These are phyloP conservation scores for Cryptococcus sp. DNA, from an alignment of 1,284 basidiomycete species.

Conservation along the genomic window DNA sequence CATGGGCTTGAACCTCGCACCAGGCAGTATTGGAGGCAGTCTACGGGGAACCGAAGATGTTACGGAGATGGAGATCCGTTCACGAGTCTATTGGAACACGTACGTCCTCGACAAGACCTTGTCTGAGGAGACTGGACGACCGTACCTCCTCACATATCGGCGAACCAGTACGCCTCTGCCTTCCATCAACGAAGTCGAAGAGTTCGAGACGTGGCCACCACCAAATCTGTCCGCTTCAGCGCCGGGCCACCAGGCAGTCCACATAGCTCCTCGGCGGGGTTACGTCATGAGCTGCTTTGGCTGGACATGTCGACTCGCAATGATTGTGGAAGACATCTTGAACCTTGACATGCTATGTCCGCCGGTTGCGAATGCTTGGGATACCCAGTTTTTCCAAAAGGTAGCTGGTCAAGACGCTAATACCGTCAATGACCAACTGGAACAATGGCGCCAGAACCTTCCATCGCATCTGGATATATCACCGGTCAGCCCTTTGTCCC, in stretches of 20 bases:
- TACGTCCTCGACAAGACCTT: slow-evolving; percentile 55
- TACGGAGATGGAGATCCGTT: slow-evolving; percentile 46
- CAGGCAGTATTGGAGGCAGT: slow-evolving; percentile 21
- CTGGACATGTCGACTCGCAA: slow-evolving; percentile 44
- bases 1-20: slow-evolving; percentile 52
- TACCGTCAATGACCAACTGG: slow-evolving; percentile 29
- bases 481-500: slow-evolving; percentile 17
- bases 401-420: slow-evolving; percentile 7
- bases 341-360: slow-evolving; percentile 40
- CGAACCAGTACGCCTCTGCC: slow-evolving; percentile 53
- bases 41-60: slow-evolving; percentile 8
- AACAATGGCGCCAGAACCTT: slow-evolving; percentile 33
- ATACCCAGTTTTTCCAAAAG: slow-evolving; percentile 3
- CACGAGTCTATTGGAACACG: slow-evolving; percentile 54
- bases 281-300: slow-evolving; percentile 45
- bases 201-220: slow-evolving; percentile 53
- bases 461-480: slow-evolving; percentile 36
- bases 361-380: slow-evolving; percentile 11
- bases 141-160: slow-evolving; percentile 49
- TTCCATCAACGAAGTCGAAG: slow-evolving; percentile 51
- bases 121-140: slow-evolving; percentile 54
- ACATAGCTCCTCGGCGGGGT: slow-evolving; percentile 31
- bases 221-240: slow-evolving; percentile 28
- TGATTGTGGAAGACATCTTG: slow-evolving; percentile 48
- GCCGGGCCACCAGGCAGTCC: slow-evolving; percentile 24